Base-by-base conservation (phyloP, 1,284 basidiomycete genomes). In the Ustilago curta region DNA sequence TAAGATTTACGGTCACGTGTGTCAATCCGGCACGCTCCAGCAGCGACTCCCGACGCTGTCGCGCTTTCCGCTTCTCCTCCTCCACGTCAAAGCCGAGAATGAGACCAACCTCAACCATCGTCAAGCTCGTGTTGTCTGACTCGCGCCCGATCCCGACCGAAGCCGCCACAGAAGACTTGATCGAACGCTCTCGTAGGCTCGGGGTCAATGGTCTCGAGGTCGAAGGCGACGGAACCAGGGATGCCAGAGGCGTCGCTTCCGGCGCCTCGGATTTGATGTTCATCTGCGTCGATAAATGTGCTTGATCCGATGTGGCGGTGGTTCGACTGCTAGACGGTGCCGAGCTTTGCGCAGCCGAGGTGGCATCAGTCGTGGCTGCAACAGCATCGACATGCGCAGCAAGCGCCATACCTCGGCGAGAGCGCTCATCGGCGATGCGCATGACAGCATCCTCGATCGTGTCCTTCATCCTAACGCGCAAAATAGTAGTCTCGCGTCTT, bases 391-490 rank as follows among this genome's bases (percentile, higher is more conserved):
- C 48, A 8, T 74, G 59, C 14, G 66, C 43, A n/a, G 66, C 60
- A 21, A 74, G 62, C 29, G 57, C 66, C 67, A 75, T 67, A 11
- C 71, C 71, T 53, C 58, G 53, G 11, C 40, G 53, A 18, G 63
- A 66, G 32, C 76, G 70, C 35, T 71, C 48, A 8, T 71, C 60
- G 5, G 77, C 75, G 23, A 79, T 58, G 59, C 75, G 59, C 61
- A 78, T 70, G 31, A 79, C 70, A 1, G 65, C 69, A 25, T 69
- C 60, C 42, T 79, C 78, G 49, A 79, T 70, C 16, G 78, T 79
- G 53, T 76, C 70, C 59, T 70, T 70, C 64, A 77, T 71, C 53
- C 70, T 69, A 47, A 79, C 66, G 23, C 72, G 68, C 48, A 79
- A 37, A n/a, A 68, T 59, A 27, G 65, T 78, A 25, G 76, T 78